Conservation (phyloP, 2,329 filamentous ascomycete genomes). For the Orbilia brochopaga region DNA sequence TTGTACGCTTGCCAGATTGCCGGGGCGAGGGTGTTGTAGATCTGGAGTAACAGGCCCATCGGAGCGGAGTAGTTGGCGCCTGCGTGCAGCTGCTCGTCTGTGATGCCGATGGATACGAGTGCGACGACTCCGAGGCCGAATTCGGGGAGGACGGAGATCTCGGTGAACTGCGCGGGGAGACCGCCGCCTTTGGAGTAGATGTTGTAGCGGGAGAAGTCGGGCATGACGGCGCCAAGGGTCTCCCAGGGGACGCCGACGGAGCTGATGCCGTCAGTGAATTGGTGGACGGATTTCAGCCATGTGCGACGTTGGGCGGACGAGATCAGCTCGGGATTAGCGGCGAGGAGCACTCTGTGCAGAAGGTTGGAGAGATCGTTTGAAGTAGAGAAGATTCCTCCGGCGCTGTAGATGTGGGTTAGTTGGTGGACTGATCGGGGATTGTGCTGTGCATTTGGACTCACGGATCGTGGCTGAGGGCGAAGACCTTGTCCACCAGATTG, state of each 20-base stretch:
- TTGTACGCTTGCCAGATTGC: constrained; percentile 40
- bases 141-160: constrained; percentile 34
- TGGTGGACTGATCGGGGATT: not conserved
- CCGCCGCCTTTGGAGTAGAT: constrained; percentile 45
- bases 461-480: constrained; percentile 28
- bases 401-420: constrained; percentile 8
- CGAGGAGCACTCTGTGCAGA: constrained; percentile 30
- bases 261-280: constrained; percentile 35
- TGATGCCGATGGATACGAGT: constrained; percentile 19
- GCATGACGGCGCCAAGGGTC: constrained; percentile 33
- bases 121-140: constrained; percentile 35
- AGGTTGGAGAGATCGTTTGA: constrained; percentile 37
- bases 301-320: constrained; percentile 25
- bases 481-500: constrained; percentile 31
- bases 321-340: constrained; percentile 21
- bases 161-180: constrained; percentile 25
- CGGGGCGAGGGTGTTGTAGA: constrained; percentile 33
- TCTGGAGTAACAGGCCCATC: constrained; percentile 8
- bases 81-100: constrained; percentile 12
- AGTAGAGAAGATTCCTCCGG: constrained; percentile 44
- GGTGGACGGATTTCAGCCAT: constrained; percentile 33
- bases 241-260: constrained; percentile 43
- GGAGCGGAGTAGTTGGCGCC: constrained; percentile 18
- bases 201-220: constrained; percentile 32
- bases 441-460: not conserved